phyloP scores from a whole-genome alignment of 139 green algal species.

The Chlamydomonas eustigma region DNA sequence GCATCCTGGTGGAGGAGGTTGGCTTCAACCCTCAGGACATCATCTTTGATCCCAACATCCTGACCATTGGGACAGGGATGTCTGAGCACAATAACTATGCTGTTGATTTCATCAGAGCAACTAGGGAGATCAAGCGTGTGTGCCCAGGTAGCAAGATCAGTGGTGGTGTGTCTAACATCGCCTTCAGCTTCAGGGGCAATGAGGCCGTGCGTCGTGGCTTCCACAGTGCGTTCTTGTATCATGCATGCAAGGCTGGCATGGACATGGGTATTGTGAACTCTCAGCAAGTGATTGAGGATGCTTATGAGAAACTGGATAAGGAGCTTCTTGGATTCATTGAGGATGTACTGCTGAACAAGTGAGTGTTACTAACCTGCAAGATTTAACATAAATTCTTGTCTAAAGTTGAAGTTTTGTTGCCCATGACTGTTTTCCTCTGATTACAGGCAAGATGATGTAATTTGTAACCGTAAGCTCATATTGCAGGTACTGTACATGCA shows the following conservation, averaged over 20 bases:
- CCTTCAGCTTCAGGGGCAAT: slow-evolving; percentile 98
- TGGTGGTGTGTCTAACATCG: slow-evolving; percentile 97
- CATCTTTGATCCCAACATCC: slow-evolving; percentile 99
- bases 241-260: slow-evolving; percentile 93
- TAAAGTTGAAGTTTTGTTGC: too few species aligned
- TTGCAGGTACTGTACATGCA: too few species aligned
- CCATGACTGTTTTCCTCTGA: too few species aligned
- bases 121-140: slow-evolving; percentile 87
- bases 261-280: slow-evolving; percentile 99
- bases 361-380: too few species aligned
- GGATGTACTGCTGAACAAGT: slow-evolving; percentile 95
- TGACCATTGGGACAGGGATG: slow-evolving; percentile 96
- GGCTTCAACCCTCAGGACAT: slow-evolving; percentile 95
- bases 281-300: slow-evolving; percentile 84
- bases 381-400: too few species aligned
- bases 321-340: slow-evolving; percentile 94
- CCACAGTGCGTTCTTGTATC: slow-evolving; percentile 92
- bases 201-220: slow-evolving; percentile 90
- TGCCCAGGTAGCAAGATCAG: slow-evolving; percentile 94
- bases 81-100: slow-evolving; percentile 99
- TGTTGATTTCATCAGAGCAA: slow-evolving; percentile 95
- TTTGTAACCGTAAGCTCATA: too few species aligned
- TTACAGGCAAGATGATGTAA: too few species aligned
- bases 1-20: slow-evolving; percentile 93
- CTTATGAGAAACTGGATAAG: slow-evolving; percentile 96